Percentiles rank a stretch among this genome's conserved stretches.
These are phyloP conservation scores for Apiospora koreana DNA, from an alignment of 2,329 filamentous ascomycete genomes.

Conservation along the genomic window DNA sequence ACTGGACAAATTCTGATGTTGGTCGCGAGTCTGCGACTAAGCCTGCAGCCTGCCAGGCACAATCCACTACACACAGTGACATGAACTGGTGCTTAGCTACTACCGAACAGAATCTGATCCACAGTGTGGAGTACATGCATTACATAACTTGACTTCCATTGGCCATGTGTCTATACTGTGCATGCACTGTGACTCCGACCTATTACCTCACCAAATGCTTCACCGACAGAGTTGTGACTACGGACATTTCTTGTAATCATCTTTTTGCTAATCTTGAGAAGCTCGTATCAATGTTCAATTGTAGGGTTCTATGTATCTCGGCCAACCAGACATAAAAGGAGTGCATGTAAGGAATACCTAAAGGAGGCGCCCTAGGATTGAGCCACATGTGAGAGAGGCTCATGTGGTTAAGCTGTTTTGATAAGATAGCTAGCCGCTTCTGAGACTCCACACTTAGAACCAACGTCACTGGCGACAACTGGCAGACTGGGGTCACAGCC, in stretches of 20 bases:
- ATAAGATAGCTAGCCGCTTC: slow-evolving; percentile 4
- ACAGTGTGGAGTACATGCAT: background rate
- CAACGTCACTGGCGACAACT: background rate
- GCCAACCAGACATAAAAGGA: background rate
- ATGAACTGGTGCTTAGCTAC: background rate
- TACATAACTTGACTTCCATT: too few species aligned
- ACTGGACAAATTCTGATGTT: slow-evolving; percentile 3
- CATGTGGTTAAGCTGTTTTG: background rate
- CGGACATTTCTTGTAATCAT: too few species aligned
- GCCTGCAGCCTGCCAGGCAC: background rate
- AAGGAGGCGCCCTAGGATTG: too few species aligned
- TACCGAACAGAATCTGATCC: background rate
- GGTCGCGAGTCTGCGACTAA: background rate
- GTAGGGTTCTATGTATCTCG: too few species aligned
- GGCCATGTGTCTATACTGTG: too few species aligned
- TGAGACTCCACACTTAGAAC: background rate
- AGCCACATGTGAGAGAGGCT: background rate
- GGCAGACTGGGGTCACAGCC: background rate
- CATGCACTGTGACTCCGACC: background rate
- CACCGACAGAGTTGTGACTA: too few species aligned
- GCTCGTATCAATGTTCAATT: too few species aligned
- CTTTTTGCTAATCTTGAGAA: too few species aligned
- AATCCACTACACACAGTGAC: background rate
- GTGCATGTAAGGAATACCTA: background rate
- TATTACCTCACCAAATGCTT: background rate